Evolutionary conservation across 345 rosid genomes (phyloP).

Genomic region (Lepidium aucheri): DNA sequence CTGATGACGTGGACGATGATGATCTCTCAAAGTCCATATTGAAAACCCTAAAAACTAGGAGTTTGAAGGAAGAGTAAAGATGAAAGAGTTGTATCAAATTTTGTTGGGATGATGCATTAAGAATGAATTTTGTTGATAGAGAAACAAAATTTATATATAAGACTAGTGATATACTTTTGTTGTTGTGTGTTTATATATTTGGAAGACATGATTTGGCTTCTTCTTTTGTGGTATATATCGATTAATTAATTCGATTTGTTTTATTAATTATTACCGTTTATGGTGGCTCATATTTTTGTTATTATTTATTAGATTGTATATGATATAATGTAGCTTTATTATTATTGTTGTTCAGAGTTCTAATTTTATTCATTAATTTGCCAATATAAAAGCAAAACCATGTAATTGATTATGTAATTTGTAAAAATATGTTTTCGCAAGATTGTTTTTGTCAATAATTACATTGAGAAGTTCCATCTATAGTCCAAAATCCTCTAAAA

Average conservation of each 20-base stretch:
- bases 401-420: background rate
- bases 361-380: too few relatives aligned
- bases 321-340: too few relatives aligned
- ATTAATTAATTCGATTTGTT: background rate
- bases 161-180: background rate
- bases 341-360: too few relatives aligned
- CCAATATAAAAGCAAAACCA: background rate
- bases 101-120: background rate
- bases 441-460: too few relatives aligned
- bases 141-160: background rate
- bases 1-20: conserved; percentile 25
- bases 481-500: too few relatives aligned
- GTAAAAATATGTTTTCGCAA: too few relatives aligned
- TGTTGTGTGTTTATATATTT: conserved; percentile 11
- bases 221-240: conserved; percentile 10
- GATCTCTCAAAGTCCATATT: conserved; percentile 27
- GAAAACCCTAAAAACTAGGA: conserved; percentile 5
- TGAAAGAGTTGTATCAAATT: conserved; percentile 2
- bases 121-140: background rate
- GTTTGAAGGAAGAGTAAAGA: background rate
- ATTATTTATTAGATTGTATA: background rate
- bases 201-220: conserved; percentile 18
- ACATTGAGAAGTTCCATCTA: too few relatives aligned
- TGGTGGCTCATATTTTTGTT: background rate
- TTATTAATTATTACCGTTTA: background rate